Conservation (phyloP, 177 flowering plant species). For the Tripterygium wilfordii region DNA sequence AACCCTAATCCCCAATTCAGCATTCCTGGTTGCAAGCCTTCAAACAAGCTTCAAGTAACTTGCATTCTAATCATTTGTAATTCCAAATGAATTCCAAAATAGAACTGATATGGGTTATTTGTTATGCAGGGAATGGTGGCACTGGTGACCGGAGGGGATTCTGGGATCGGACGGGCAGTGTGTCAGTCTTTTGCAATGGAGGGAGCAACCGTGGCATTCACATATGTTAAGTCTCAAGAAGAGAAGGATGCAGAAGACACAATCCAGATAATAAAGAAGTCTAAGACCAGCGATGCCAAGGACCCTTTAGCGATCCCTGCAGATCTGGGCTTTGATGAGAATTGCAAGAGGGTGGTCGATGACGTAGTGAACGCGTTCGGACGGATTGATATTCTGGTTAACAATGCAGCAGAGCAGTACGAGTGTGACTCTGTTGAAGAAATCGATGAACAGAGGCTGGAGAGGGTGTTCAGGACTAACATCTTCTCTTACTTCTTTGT, state of each 20-base stretch:
- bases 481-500: slow-evolving; percentile 63
- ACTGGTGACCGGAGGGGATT: slow-evolving; percentile 74
- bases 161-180: slow-evolving; percentile 79
- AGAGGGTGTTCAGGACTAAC: slow-evolving; percentile 72
- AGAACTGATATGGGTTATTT: no score
- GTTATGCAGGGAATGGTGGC: slow-evolving; percentile 67
- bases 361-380: slow-evolving; percentile 58
- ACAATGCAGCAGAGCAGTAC: slow-evolving; percentile 74
- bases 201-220: slow-evolving; percentile 82
- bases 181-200: slow-evolving; percentile 48
- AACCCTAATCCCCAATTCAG: slow-evolving; percentile 42
- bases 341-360: slow-evolving; percentile 65
- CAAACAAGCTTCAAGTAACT: slow-evolving; percentile 49
- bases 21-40: slow-evolving; percentile 37
- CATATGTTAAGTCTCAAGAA: slow-evolving; percentile 58
- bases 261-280: slow-evolving; percentile 33
- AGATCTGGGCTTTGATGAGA: slow-evolving; percentile 63
- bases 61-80: background rate
- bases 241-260: slow-evolving; percentile 72
- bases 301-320: slow-evolving; percentile 50
- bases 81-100: no score
- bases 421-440: slow-evolving; percentile 40
- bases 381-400: slow-evolving; percentile 62
- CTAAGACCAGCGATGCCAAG: slow-evolving; percentile 33
- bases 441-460: slow-evolving; percentile 50